phyloP scores from a whole-genome alignment of 2,329 filamentous ascomycete species.

The Cladorrhinum sp. region DNA sequence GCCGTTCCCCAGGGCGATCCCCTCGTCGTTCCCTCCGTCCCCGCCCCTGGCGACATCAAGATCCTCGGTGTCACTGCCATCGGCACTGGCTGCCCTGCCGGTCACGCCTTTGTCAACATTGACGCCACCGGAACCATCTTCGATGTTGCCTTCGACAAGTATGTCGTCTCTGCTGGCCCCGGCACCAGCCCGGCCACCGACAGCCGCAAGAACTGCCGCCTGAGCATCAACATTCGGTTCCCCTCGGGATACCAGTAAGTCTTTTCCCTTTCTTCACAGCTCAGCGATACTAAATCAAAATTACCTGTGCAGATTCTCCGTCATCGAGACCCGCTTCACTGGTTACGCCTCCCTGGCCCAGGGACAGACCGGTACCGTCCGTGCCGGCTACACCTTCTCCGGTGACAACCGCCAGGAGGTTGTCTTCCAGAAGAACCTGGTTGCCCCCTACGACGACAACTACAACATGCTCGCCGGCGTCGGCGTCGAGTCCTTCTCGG shows the following conservation, averaged over 20 bases:
- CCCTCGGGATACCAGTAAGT: constrained; percentile 28
- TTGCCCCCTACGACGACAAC: constrained; percentile 29
- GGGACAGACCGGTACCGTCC: constrained; percentile 29
- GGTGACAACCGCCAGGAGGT: constrained; percentile 28
- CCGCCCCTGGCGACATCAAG: constrained; percentile 19
- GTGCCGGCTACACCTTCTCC: constrained; percentile 30
- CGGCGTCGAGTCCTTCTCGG: constrained; percentile 26
- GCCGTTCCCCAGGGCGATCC: constrained; percentile 3
- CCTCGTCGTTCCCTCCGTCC: constrained; percentile 8
- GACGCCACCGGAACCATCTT: constrained; percentile 29
- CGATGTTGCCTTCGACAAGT: constrained; percentile 33
- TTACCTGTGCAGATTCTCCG: constrained; percentile 22
- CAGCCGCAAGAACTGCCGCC: constrained; percentile 30
- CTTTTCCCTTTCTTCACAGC: background rate
- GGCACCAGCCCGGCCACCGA: constrained; percentile 26
- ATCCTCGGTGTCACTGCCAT: constrained; percentile 29
- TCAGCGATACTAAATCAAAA: background rate
- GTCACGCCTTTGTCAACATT: constrained; percentile 28
- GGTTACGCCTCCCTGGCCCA: constrained; percentile 28
- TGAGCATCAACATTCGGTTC: constrained; percentile 30
- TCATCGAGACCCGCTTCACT: constrained; percentile 30
- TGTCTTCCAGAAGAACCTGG: constrained; percentile 31
- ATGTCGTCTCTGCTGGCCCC: constrained; percentile 30
- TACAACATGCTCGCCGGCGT: constrained; percentile 30
- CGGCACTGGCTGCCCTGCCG: constrained; percentile 27